Conservation (phyloP, 768 basidiomycete species). For the Lepiota brunneoincarnata region DNA sequence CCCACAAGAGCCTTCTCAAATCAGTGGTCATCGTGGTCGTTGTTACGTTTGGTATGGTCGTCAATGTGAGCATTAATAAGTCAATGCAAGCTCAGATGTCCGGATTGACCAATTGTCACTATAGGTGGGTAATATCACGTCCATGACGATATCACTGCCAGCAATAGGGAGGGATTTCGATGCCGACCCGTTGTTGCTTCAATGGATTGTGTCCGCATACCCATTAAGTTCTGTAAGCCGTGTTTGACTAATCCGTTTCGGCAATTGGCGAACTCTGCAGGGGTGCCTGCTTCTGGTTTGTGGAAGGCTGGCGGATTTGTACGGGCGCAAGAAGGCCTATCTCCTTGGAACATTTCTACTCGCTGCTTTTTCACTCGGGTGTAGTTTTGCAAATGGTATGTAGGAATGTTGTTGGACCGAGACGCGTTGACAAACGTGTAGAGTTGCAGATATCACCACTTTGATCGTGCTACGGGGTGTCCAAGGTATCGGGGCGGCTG, state of each 20-base stretch:
- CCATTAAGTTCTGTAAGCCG: conserved; percentile 55
- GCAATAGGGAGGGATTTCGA: conserved; percentile 46
- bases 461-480: conserved; percentile 73
- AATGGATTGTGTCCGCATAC: conserved; percentile 69
- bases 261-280: conserved; percentile 29
- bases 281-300: conserved; percentile 76
- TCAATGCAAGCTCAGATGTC: background rate
- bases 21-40: too few species aligned
- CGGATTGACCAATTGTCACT: background rate
- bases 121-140: conserved; percentile 43
- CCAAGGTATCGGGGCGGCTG: conserved; percentile 80
- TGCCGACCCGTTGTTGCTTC: conserved; percentile 49
- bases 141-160: conserved; percentile 50
- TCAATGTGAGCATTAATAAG: too few species aligned
- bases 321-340: conserved; percentile 72
- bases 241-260: background rate
- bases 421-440: background rate
- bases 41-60: too few species aligned
- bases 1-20: background rate
- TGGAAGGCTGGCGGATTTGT: conserved; percentile 78
- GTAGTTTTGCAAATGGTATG: conserved; percentile 59
- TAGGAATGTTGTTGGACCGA: background rate
- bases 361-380: conserved; percentile 56
- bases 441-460: conserved; percentile 48
- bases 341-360: conserved; percentile 54